phyloP scores from a whole-genome alignment of 176 grass and related monocot genomes.

The Oryza meridionalis region DNA sequence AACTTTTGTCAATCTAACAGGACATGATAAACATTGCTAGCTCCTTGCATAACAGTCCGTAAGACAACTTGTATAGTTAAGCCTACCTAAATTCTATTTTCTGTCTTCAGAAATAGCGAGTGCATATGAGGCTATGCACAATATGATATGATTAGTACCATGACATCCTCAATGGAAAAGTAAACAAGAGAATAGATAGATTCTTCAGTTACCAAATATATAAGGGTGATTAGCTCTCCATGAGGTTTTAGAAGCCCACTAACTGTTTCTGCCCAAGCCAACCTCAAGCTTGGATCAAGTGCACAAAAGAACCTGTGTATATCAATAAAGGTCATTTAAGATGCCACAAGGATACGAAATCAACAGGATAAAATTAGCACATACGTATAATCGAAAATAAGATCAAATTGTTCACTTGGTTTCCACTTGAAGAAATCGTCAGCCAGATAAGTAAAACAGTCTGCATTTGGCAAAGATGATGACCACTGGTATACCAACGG shows the following conservation, averaged over 20 bases:
- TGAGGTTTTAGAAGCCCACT: conserved; percentile 75
- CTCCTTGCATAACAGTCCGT: not conserved
- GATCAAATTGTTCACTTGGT: conserved; percentile 68
- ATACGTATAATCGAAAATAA: conserved; percentile 83
- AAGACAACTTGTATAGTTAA: not conserved
- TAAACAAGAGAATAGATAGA: conserved; percentile 19
- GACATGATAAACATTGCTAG: not conserved
- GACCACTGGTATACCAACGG: conserved; percentile 52
- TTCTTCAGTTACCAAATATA: conserved; percentile 71
- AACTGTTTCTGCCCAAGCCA: conserved; percentile 75
- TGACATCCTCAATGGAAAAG: conserved; percentile 3
- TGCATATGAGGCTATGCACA: not conserved
- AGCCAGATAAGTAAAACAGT: conserved; percentile 57
- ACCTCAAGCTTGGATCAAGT: conserved; percentile 71
- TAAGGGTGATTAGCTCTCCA: conserved; percentile 88
- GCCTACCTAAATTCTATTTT: not conserved
- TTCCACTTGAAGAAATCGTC: conserved; percentile 73
- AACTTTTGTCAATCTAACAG: not conserved
- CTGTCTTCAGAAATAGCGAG: not conserved
- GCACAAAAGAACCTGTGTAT: conserved; percentile 86
- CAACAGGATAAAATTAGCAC: conserved; percentile 26
- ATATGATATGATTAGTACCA: not conserved
- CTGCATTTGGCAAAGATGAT: conserved; percentile 68
- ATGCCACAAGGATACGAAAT: conserved; percentile 2
- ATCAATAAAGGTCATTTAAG: conserved; percentile 25